These are phyloP conservation scores for Senna tora DNA, from an alignment of 306 rosid genomes.

Conservation along the genomic window DNA sequence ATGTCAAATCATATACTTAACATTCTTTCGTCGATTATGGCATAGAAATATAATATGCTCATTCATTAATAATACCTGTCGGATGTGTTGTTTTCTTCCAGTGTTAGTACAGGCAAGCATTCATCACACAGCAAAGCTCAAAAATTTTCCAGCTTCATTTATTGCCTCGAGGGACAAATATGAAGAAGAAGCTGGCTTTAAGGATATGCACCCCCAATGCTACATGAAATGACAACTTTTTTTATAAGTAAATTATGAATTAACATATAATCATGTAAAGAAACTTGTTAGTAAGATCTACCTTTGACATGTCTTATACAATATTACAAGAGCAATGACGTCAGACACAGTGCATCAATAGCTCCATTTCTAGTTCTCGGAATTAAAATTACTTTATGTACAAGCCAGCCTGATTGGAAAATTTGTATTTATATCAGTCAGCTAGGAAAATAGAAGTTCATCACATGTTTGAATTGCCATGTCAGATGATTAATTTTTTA, in stretches of 20 bases:
- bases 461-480: constrained; percentile 1
- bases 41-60: background rate
- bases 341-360: background rate
- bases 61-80: background rate
- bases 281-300: background rate
- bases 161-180: constrained; percentile 28
- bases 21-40: too few species aligned
- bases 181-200: constrained; percentile 21
- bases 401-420: background rate
- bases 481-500: constrained; percentile 14
- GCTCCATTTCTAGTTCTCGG: background rate
- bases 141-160: constrained; percentile 23
- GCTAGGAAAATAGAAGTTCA: background rate
- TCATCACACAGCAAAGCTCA: constrained; percentile 8
- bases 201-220: background rate
- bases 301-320: background rate
- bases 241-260: background rate
- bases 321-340: background rate
- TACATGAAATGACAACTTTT: background rate
- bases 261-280: background rate
- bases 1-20: too few species aligned
- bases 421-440: background rate
- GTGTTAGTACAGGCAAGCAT: background rate
- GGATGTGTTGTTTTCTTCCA: background rate
- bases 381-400: background rate